Percentiles rank a stretch among this genome's conserved stretches.
Conservation (phyloP, 2,329 filamentous ascomycete species). For the Scleromitrula shiraiana region DNA sequence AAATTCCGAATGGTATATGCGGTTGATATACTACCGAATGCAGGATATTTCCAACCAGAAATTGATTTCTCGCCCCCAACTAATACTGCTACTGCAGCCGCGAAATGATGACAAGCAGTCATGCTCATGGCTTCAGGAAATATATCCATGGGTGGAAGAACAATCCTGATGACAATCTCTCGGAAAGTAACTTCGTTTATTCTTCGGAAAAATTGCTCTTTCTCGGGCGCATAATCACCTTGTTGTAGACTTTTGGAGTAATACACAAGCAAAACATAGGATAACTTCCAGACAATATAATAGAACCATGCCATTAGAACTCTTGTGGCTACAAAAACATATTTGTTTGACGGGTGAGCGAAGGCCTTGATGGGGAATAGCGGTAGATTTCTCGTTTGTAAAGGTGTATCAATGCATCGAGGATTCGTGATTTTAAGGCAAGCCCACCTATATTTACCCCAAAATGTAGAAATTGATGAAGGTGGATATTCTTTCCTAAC, state of each 20-base stretch:
- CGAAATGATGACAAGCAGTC: neutral
- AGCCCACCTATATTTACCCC: neutral
- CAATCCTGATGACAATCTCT: neutral
- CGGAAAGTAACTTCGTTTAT: neutral
- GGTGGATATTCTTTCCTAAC: neutral
- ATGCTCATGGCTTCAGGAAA: neutral
- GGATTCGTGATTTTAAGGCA: neutral
- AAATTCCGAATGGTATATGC: conserved; percentile 3
- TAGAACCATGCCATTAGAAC: conserved; percentile 1
- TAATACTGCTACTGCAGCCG: neutral
- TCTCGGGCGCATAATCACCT: neutral
- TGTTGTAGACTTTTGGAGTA: neutral
- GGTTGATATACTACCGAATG: neutral
- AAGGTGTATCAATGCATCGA: neutral
- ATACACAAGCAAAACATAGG: neutral
- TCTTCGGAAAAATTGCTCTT: conserved; percentile 1
- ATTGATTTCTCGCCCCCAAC: neutral
- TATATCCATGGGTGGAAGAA: neutral
- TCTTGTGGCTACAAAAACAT: neutral
- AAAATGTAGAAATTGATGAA: neutral
- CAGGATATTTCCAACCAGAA: neutral
- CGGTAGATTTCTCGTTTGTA: neutral
- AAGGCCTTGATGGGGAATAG: neutral
- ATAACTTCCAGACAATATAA: neutral
- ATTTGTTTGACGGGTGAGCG: neutral